Evolutionary conservation across 2,329 filamentous ascomycete species (phyloP).

Genomic region (Aureobasidium sp.): DNA sequence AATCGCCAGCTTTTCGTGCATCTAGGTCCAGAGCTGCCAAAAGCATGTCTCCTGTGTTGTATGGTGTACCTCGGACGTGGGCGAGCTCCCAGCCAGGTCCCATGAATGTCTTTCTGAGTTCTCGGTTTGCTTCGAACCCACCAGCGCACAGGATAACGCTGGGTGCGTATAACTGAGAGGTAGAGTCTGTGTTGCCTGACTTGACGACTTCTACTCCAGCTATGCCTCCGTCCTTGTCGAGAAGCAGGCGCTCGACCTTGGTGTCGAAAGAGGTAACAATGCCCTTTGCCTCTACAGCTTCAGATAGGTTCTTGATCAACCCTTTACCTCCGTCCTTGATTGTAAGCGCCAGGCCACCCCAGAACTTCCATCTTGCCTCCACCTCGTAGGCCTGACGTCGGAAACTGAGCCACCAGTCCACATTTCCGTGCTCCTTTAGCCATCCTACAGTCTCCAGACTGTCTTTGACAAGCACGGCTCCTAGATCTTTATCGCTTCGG

Average conservation of each 20-base stretch:
- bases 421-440: slow-evolving; percentile 32
- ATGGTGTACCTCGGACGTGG: slow-evolving; percentile 53
- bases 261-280: slow-evolving; percentile 41
- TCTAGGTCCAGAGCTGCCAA: slow-evolving; percentile 44
- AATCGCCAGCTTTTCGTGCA: slow-evolving; percentile 45
- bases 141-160: slow-evolving; percentile 49
- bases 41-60: slow-evolving; percentile 53
- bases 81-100: slow-evolving; percentile 56
- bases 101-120: slow-evolving; percentile 45
- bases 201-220: slow-evolving; percentile 24
- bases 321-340: slow-evolving; percentile 53
- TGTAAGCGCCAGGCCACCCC: slow-evolving; percentile 56
- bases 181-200: background rate
- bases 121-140: slow-evolving; percentile 54
- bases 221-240: slow-evolving; percentile 25
- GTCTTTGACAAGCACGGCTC: slow-evolving; percentile 37
- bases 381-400: slow-evolving; percentile 54
- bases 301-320: slow-evolving; percentile 42
- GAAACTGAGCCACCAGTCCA: slow-evolving; percentile 37
- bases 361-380: slow-evolving; percentile 53
- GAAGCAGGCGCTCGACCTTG: slow-evolving; percentile 33
- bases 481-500: slow-evolving; percentile 43
- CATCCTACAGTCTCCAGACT: slow-evolving; percentile 22
- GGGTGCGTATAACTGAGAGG: slow-evolving; percentile 12
- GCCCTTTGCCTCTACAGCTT: slow-evolving; percentile 34